These are phyloP conservation scores for Setomelanomma holmii DNA, from an alignment of 2,329 filamentous ascomycete species.

Conservation along the genomic window DNA sequence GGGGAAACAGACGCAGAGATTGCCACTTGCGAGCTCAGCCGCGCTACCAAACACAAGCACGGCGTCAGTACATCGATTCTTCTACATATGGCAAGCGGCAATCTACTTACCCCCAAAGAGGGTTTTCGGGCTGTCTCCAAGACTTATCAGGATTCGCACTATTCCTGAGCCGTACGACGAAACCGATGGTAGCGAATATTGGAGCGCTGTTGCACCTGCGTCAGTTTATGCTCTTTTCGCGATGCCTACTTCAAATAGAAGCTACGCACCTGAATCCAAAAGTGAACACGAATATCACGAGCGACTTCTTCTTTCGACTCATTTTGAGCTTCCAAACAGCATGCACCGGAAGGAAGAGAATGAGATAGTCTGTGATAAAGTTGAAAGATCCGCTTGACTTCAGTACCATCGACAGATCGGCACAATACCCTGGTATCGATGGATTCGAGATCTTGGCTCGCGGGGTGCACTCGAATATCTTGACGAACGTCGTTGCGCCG, in stretches of 20 bases:
- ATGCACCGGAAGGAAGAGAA: constrained; percentile 21
- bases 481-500: constrained; percentile 12
- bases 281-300: constrained; percentile 14
- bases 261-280: constrained; percentile 13
- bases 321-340: constrained; percentile 18
- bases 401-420: constrained; percentile 12
- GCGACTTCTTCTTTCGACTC: constrained; percentile 12
- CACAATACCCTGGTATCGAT: constrained; percentile 14
- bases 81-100: too few species aligned
- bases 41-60: background rate
- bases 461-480: constrained; percentile 18
- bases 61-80: too few species aligned
- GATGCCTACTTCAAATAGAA: background rate
- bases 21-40: constrained; percentile 12
- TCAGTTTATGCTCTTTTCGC: background rate
- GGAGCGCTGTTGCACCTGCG: constrained; percentile 8
- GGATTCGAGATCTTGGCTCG: constrained; percentile 15
- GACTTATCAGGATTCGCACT: constrained; percentile 14
- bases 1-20: constrained; percentile 19
- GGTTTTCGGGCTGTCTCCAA: constrained; percentile 19
- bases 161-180: constrained; percentile 11
- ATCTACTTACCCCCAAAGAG: constrained; percentile 11
- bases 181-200: constrained; percentile 14
- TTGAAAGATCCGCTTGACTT: constrained; percentile 21
- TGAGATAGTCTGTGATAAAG: constrained; percentile 17